Base-by-base conservation (phyloP, 192 early-diverging fungal genomes). In the Coemansia sp. region DNA sequence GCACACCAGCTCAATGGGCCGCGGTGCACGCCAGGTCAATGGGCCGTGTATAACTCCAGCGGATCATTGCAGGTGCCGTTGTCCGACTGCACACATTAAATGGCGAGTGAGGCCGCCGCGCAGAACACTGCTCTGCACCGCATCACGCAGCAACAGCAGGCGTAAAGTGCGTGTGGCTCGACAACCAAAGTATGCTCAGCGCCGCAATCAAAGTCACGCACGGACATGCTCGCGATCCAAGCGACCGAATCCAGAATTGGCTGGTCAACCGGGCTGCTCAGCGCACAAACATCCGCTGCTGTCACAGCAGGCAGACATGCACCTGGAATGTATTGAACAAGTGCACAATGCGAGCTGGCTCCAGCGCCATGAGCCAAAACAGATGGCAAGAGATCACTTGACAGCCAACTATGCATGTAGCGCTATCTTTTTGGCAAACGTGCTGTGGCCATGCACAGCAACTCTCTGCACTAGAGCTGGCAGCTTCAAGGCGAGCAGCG, bases 381-480 rank as follows among this genome's bases (percentile, higher is more conserved):
- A n/a, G 14, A 44, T 44, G 40, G 40, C 40, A n/a, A n/a, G 12
- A 44, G 11, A 25, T 54, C 52, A 54, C 25, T 54, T 54, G 52
- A 54, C 25, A 31, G 50, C 26, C 51, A 54, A 28, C 6, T 14
- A 28, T 54, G 52, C 52, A 28, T 11, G 22, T 12, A 28, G 25
- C 28, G 28, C 23, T 54, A 26, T 9, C 31, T n/a, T 28, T 28
- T 25, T 54, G 10, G 15, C 23, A 54, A 54, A 54, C 52, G 52
- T 54, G 52, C 51, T 44, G 61, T n/a, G n/a, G 37, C 20, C 28
- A 19, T 17, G 17, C 36, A 10, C 50, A 40, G 37, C 60, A 62
- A 42, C 49, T 40, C 37, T 59, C 37, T 40, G 40, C 57, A 57
- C 17, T 22, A 57, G n/a, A 57, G 55, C 11, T 21, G 25, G 52